Conservation (phyloP, 345 rosid species). For the Syzygium aqueum region DNA sequence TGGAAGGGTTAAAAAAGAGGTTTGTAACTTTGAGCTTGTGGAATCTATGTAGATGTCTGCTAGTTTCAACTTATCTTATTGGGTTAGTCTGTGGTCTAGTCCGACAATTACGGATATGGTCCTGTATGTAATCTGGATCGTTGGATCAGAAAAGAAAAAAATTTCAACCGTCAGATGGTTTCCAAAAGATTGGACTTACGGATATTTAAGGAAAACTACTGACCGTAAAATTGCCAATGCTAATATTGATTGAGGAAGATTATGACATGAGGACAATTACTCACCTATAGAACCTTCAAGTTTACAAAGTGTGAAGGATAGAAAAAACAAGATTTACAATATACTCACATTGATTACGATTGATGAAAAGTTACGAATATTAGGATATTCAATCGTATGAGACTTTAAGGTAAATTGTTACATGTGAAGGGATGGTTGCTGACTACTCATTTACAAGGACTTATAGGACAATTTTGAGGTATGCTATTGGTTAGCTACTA, state of each 20-base stretch:
- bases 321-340: background rate
- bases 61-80: background rate
- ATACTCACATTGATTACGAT: background rate
- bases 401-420: background rate
- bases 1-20: background rate
- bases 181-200: background rate
- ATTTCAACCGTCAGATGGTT: background rate
- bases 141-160: background rate
- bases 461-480: background rate
- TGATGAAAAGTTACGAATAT: background rate
- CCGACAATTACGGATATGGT: background rate
- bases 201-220: background rate
- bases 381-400: background rate
- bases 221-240: background rate
- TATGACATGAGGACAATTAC: background rate
- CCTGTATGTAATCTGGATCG: background rate
- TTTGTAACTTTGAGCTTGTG: background rate
- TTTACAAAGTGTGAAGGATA: background rate
- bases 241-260: background rate
- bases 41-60: background rate
- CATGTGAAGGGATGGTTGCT: background rate
- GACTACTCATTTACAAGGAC: background rate
- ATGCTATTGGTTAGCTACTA: background rate
- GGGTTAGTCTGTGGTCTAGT: background rate
- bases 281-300: background rate